Evolutionary conservation across 768 basidiomycete species (phyloP).

Genomic region (Hydnum rufescens): DNA sequence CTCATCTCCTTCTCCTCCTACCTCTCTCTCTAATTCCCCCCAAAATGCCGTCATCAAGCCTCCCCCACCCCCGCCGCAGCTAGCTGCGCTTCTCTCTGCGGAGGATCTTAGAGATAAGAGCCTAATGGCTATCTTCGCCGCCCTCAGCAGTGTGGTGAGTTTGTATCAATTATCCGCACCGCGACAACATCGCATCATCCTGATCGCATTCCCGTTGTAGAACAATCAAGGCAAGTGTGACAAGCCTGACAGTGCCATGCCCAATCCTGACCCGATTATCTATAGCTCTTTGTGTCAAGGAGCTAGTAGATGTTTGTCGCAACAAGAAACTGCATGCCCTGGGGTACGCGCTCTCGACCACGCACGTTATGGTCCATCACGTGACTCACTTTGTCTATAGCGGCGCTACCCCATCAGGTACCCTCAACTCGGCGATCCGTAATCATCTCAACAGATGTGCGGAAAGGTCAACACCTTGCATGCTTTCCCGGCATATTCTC

Average conservation of each 20-base stretch:
- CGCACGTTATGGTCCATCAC: neutral
- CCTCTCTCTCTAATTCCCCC: neutral
- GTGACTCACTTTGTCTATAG: neutral
- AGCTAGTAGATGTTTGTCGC: neutral
- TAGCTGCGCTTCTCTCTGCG: neutral
- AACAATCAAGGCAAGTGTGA: constrained; percentile 3
- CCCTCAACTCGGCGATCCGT: constrained; percentile 1
- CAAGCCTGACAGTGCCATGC: neutral
- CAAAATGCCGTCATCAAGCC: neutral
- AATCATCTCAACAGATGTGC: neutral
- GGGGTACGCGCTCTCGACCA: neutral
- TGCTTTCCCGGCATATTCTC: neutral
- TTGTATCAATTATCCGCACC: neutral
- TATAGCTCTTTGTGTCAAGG: constrained; percentile 1
- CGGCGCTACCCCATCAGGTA: neutral
- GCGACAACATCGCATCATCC: neutral
- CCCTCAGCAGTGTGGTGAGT: neutral
- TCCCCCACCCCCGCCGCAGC: neutral
- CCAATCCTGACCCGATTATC: neutral
- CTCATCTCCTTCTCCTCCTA: neutral
- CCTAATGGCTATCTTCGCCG: neutral
- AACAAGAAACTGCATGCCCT: neutral
- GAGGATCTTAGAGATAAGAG: neutral
- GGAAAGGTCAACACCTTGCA: neutral
- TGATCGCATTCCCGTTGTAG: neutral